These are phyloP conservation scores for Herpotrichia juniperi DNA, from an alignment of 2,329 filamentous ascomycete genomes.

Conservation along the genomic window DNA sequence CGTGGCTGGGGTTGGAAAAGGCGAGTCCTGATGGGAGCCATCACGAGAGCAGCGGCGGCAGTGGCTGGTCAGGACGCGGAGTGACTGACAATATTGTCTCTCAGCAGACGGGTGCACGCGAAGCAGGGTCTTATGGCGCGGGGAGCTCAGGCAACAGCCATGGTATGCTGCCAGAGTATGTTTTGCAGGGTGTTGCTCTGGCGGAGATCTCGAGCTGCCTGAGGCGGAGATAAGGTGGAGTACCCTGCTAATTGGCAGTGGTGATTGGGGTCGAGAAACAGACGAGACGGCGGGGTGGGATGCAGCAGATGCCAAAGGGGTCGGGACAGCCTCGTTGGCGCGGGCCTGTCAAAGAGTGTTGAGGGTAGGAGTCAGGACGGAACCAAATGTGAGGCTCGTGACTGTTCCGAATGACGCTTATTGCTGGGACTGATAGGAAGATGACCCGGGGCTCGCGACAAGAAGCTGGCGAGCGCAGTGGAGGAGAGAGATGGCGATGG, in stretches of 20 bases:
- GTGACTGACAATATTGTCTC: slow-evolving; percentile 31
- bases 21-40: slow-evolving; percentile 43
- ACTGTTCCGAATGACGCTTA: slow-evolving; percentile 39
- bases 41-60: slow-evolving; percentile 41
- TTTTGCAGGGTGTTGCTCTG: slow-evolving; percentile 20
- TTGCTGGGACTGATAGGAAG: slow-evolving; percentile 29
- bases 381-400: slow-evolving; percentile 32
- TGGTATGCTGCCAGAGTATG: slow-evolving; percentile 30
- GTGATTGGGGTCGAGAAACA: slow-evolving; percentile 16
- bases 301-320: slow-evolving; percentile 11
- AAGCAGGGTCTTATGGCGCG: slow-evolving; percentile 13
- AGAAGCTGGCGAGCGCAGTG: slow-evolving; percentile 8
- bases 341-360: slow-evolving; percentile 27
- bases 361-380: slow-evolving; percentile 26
- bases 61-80: slow-evolving; percentile 27
- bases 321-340: slow-evolving; percentile 12
- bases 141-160: slow-evolving; percentile 46
- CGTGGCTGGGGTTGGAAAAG: slow-evolving; percentile 39
- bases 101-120: slow-evolving; percentile 40
- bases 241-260: slow-evolving; percentile 22
- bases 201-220: slow-evolving; percentile 17
- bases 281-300: slow-evolving; percentile 5
- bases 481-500: slow-evolving; percentile 11
- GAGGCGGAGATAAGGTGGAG: slow-evolving; percentile 42
- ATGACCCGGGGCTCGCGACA: slow-evolving; percentile 23